phyloP scores from a whole-genome alignment of 2,329 filamentous ascomycete genomes.

The Pestalotiopsis fici region DNA sequence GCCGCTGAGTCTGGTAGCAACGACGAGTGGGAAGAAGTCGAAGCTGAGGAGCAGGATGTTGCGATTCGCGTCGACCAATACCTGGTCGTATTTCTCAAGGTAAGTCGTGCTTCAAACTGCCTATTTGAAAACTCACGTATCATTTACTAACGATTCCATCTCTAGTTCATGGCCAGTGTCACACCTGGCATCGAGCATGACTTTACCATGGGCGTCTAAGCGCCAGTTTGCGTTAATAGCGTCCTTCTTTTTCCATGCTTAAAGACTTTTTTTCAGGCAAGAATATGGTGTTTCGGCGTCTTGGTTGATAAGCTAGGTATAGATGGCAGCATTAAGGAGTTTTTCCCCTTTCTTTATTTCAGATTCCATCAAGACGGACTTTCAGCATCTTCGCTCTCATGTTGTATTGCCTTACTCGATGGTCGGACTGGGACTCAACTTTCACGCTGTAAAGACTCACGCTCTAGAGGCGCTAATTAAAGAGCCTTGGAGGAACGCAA shows the following conservation, averaged over 20 bases:
- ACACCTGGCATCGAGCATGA: constrained; percentile 97
- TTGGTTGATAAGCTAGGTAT: neutral
- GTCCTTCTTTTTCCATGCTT: neutral
- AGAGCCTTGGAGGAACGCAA: neutral
- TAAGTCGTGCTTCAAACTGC: constrained; percentile 35
- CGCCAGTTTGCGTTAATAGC: neutral
- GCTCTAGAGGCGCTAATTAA: neutral
- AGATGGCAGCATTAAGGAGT: neutral
- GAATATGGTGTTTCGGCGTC: neutral
- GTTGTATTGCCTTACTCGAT: neutral
- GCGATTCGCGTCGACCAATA: constrained; percentile 89
- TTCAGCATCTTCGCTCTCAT: neutral
- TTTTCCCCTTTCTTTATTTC: neutral
- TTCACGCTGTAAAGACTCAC: neutral
- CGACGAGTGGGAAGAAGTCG: constrained; percentile 69
- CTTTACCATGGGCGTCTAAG: constrained; percentile 90
- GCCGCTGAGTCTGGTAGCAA: constrained; percentile 48
- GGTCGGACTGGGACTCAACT: neutral
- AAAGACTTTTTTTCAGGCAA: neutral
- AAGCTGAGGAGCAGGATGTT: constrained; percentile 69
- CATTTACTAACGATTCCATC: constrained; percentile 22
- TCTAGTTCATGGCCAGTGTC: constrained; percentile 78
- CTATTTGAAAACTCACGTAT: neutral
- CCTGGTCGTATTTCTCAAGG: constrained; percentile 84
- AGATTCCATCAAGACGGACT: neutral